Evolutionary conservation across 495 filamentous ascomycete genomes (phyloP).

Genomic region (Filosporella fistucella): DNA sequence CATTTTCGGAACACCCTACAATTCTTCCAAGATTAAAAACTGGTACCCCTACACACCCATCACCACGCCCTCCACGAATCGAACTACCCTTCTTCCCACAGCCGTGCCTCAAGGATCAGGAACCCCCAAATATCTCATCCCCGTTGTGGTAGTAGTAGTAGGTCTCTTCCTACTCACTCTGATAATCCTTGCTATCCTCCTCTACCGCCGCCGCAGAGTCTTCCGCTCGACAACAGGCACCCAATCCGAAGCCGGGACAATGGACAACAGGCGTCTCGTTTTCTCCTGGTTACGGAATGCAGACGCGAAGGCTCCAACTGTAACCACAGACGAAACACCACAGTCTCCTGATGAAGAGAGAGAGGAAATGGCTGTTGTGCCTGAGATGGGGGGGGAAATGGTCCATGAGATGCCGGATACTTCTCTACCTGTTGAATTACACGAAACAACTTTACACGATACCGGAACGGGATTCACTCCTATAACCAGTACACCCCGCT

Average conservation of each 20-base stretch:
- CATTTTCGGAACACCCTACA: constrained; percentile 55
- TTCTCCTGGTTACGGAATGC: constrained; percentile 39
- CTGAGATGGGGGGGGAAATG: constrained; percentile 24
- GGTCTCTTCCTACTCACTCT: constrained; percentile 51
- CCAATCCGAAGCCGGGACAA: constrained; percentile 38
- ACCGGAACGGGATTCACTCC: constrained; percentile 19
- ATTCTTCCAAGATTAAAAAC: constrained; percentile 42
- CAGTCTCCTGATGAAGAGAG: constrained; percentile 21
- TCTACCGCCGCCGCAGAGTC: constrained; percentile 47
- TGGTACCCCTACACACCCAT: constrained; percentile 53
- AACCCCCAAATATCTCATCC: constrained; percentile 55
- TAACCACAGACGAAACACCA: constrained; percentile 42
- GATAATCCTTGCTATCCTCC: constrained; percentile 46
- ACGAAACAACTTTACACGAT: constrained; percentile 18
- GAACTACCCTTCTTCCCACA: constrained; percentile 7
- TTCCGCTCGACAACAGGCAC: constrained; percentile 28
- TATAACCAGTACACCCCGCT: too few relatives aligned
- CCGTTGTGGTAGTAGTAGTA: constrained; percentile 62
- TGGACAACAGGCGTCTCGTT: constrained; percentile 35
- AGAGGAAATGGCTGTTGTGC: constrained; percentile 12
- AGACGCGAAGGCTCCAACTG: constrained; percentile 39
- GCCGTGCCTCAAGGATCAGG: constrained; percentile 20
- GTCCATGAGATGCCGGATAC: constrained; percentile 37
- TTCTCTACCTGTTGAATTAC: constrained; percentile 19
- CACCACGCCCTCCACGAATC: neutral